Evolutionary conservation across 495 filamentous ascomycete species (phyloP).

Genomic region (Pyrenula massariospora): DNA sequence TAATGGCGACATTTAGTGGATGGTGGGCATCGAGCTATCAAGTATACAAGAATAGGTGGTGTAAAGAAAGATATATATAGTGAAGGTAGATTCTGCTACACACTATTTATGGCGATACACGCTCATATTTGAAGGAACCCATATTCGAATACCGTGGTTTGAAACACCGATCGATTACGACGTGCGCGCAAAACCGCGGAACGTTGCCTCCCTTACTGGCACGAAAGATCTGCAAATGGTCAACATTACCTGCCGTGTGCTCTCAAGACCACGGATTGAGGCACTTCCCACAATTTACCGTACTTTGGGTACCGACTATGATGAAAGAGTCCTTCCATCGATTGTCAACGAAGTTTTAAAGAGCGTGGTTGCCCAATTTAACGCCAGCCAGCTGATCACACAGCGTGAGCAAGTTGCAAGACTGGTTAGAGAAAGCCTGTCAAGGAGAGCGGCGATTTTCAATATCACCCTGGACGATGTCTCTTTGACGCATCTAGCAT

Average conservation of each 20-base stretch:
- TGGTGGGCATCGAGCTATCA: conserved; percentile 97
- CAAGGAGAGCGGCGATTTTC: conserved; percentile 82
- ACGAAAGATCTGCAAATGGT: conserved; percentile 99
- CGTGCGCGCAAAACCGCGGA: conserved; percentile 92
- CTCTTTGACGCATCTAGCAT: conserved; percentile 91
- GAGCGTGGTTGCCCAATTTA: conserved; percentile 98
- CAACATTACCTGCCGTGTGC: conserved; percentile 99
- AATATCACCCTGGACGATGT: conserved; percentile 98
- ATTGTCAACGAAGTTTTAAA: conserved; percentile 99
- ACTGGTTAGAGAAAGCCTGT: conserved; percentile 86
- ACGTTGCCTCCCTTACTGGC: conserved; percentile 92
- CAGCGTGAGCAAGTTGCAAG: conserved; percentile 92
- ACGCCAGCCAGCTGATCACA: conserved; percentile 94
- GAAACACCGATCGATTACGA: conserved; percentile 95
- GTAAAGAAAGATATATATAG: conserved; percentile 92
- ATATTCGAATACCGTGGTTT: conserved; percentile 89
- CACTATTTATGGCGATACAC: conserved; percentile 1
- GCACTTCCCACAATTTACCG: conserved; percentile 94
- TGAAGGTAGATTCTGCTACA: conserved; percentile 55
- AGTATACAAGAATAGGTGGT: conserved; percentile 88
- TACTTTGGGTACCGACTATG: conserved; percentile 90
- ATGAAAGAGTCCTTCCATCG: conserved; percentile 90
- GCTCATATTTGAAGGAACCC: conserved; percentile 54
- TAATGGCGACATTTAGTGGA: conserved; percentile 52
- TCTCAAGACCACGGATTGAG: conserved; percentile 76